Conservation (phyloP, 23 red algal species). For the Cyanidium caldarium region DNA sequence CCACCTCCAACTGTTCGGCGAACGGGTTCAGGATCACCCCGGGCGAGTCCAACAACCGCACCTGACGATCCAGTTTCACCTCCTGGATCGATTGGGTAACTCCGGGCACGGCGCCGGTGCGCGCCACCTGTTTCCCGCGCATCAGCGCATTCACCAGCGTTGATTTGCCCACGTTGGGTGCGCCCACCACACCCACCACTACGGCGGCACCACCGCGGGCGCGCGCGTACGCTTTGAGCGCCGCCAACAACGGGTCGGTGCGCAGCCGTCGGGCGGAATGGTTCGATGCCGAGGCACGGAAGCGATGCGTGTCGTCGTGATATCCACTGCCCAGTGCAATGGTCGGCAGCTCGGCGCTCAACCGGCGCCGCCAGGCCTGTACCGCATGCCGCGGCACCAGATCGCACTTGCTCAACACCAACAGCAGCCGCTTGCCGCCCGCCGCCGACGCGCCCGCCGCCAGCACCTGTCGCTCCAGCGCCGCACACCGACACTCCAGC, state of each 20-base stretch:
- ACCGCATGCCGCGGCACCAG: slow-evolving; percentile 66
- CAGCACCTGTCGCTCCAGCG: slow-evolving; percentile 53
- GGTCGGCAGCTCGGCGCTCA: slow-evolving; percentile 65
- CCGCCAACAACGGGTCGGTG: slow-evolving; percentile 22
- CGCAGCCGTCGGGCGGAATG: slow-evolving; percentile 3
- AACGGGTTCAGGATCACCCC: slow-evolving; percentile 45
- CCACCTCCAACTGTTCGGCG: background rate
- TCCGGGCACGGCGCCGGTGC: slow-evolving; percentile 59
- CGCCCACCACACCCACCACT: slow-evolving; percentile 84
- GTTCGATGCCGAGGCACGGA: background rate
- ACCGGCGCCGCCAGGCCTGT: slow-evolving; percentile 53
- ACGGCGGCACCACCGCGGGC: slow-evolving; percentile 19
- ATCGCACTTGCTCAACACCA: slow-evolving; percentile 94
- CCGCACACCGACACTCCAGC: slow-evolving; percentile 50
- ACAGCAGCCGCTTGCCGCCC: slow-evolving; percentile 58
- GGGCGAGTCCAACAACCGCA: slow-evolving; percentile 87
- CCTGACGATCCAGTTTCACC: slow-evolving; percentile 64
- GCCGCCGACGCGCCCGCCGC: slow-evolving; percentile 9
- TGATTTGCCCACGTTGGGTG: slow-evolving; percentile 93
- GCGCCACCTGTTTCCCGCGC: slow-evolving; percentile 32
- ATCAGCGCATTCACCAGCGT: slow-evolving; percentile 75
- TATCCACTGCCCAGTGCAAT: slow-evolving; percentile 44
- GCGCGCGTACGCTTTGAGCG: slow-evolving; percentile 62
- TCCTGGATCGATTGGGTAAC: slow-evolving; percentile 79
- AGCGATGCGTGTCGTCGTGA: background rate